Conservation (phyloP, 208 protist species). For the Phytomonas sp. region DNA sequence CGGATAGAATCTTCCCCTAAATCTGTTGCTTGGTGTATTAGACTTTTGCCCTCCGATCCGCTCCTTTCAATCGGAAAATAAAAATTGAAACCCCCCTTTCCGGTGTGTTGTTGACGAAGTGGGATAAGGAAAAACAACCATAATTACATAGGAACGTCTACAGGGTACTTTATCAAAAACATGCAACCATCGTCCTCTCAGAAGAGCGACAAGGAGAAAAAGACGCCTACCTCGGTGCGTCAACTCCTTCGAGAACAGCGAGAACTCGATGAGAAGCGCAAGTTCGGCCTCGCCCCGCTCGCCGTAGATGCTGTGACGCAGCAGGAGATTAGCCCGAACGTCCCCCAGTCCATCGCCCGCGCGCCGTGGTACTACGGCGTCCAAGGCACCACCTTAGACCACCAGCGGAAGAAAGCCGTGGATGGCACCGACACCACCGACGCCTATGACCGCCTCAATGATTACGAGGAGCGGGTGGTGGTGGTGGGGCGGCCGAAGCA, state of each 20-base stretch:
- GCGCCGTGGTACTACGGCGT: slow-evolving; percentile 95
- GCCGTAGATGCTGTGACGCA: slow-evolving; percentile 69
- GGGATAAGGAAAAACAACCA: not conserved
- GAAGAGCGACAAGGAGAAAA: slow-evolving; percentile 4
- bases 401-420: slow-evolving; percentile 61
- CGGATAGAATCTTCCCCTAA: not conserved
- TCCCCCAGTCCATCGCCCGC: slow-evolving; percentile 96
- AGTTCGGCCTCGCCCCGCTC: slow-evolving; percentile 78
- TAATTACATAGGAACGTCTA: not conserved
- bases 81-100: not conserved
- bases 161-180: not conserved
- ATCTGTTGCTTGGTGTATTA: not conserved
- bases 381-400: slow-evolving; percentile 75
- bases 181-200: slow-evolving; percentile 10
- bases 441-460: slow-evolving; percentile 18
- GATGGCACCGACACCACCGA: slow-evolving; percentile 7
- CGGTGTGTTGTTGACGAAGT: not conserved
- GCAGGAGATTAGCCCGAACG: slow-evolving; percentile 96
- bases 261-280: slow-evolving; percentile 83
- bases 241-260: slow-evolving; percentile 65
- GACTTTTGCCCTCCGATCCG: not conserved
- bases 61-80: not conserved
- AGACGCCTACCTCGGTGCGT: slow-evolving; percentile 28
- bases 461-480: slow-evolving; percentile 23
- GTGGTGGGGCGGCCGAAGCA: slow-evolving; percentile 60